Evolutionary conservation across 768 basidiomycete species (phyloP).

Genomic region (Infundibulicybe gibba): DNA sequence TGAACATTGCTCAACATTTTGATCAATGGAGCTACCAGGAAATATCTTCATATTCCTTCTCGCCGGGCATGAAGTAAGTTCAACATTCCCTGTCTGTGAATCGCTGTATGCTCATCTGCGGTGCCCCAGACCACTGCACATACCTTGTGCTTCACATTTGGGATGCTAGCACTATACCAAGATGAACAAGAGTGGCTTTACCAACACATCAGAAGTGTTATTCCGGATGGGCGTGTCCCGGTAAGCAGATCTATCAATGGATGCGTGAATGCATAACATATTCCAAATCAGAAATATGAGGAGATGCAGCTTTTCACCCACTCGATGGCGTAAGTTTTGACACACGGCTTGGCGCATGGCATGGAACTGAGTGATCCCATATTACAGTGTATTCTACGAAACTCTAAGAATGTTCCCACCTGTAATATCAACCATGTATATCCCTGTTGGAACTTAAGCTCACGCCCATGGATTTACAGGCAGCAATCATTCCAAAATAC

Average conservation of each 20-base stretch:
- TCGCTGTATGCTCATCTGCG: neutral
- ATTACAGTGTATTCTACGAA: conserved; percentile 46
- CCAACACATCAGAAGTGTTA: conserved; percentile 28
- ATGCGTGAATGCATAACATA: too few relatives aligned
- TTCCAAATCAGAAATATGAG: too few relatives aligned
- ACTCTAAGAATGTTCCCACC: conserved; percentile 46
- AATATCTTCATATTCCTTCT: conserved; percentile 53
- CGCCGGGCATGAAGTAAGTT: conserved; percentile 54
- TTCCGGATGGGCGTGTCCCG: conserved; percentile 25
- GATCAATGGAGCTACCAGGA: conserved; percentile 14
- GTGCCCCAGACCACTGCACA: conserved; percentile 31
- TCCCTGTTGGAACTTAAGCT: too few relatives aligned
- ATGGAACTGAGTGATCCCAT: neutral
- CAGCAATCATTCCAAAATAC: conserved; percentile 23
- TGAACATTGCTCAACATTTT: neutral
- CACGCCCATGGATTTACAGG: too few relatives aligned
- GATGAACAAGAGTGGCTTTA: conserved; percentile 41
- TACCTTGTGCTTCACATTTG: conserved; percentile 34
- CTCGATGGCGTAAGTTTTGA: conserved; percentile 30
- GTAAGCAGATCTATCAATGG: conserved; percentile 11
- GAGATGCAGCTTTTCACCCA: conserved; percentile 23
- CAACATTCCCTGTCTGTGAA: neutral
- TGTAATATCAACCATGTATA: conserved; percentile 20
- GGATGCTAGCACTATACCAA: conserved; percentile 35
- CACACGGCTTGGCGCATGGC: neutral